Evolutionary conservation across 768 basidiomycete species (phyloP), one percentile per base, ranked within the genome.

Genomic region (Lentinula guzmanii): DNA sequence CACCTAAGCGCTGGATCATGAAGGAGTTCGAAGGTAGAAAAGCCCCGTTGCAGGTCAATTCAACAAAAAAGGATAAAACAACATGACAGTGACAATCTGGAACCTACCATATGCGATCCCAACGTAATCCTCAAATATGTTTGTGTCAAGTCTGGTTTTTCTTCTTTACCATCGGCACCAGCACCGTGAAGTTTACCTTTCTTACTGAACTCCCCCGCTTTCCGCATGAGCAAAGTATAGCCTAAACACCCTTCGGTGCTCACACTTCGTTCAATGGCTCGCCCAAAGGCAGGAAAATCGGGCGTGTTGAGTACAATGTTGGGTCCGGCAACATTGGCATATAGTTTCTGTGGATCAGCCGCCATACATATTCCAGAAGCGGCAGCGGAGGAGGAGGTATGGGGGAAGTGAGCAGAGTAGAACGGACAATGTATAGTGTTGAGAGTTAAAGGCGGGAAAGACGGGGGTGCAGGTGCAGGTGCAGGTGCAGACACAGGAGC

Each of bases 111-210:
- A 48, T 67, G 64, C 33, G 58, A 39, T 11, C 68, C 68, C 21
- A 69, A 60, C 13, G 67, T 69, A 45, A 69, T 68, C 28, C 68
- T 63, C 41, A 69, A 54, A 50, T 69, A 69, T 2, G 68, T 69
- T 50, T 48, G 65, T 43, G 6, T 16, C 24, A 37, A 55, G 48
- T 67, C 65, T 13, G 51, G 34, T 31, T 35, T 52, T 18, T 33
- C 31, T 4, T 52, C 34, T 18, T 33, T 52, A 33, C 28, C 28
- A 28, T 28, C 28, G 28, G 28, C 28, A 28, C 34, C 33, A n/a
- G 11, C 51, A 7, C 31, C 31, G 1, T 52, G 28, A 11, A 35
- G 8, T 34, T 52, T 31, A 33, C n/a, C 31, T 52, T 52, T 52
- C 18, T 53, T 53, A 15, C 66, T 62, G 53, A 67, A 67, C 58